These are phyloP conservation scores for Pseudozyma thailandica DNA, from an alignment of 1,284 basidiomycete genomes.

Conservation along the genomic window DNA sequence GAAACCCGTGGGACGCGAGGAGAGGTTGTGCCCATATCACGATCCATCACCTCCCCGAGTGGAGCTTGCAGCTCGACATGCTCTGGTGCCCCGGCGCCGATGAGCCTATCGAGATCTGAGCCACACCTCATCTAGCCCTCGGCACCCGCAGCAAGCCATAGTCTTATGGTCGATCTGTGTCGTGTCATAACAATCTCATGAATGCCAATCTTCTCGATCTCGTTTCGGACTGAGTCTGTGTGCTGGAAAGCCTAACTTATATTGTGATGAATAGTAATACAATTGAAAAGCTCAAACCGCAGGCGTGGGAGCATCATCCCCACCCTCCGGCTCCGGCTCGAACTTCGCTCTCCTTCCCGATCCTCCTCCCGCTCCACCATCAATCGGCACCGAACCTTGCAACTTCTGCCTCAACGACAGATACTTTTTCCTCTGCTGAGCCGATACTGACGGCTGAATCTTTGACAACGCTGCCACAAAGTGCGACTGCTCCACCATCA, in stretches of 20 bases:
- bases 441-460: constrained; percentile 85
- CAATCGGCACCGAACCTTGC: constrained; percentile 43
- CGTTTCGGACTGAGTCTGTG: background rate
- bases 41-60: constrained; percentile 10
- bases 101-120: constrained; percentile 17
- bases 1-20: background rate
- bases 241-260: background rate
- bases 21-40: constrained; percentile 10
- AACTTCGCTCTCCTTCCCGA: constrained; percentile 4
- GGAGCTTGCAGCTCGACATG: constrained; percentile 2
- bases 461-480: constrained; percentile 82
- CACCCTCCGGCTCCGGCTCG: constrained; percentile 18
- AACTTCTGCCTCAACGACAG: constrained; percentile 35
- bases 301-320: constrained; percentile 7
- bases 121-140: background rate
- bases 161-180: too few relatives aligned
- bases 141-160: background rate
- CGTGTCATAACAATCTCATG: too few relatives aligned
- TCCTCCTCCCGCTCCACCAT: constrained; percentile 10
- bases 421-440: constrained; percentile 83
- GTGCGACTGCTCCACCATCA: constrained; percentile 72
- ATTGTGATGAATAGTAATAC: constrained; percentile 6
- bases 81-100: constrained; percentile 22
- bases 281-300: constrained; percentile 19
- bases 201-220: too few relatives aligned